Evolutionary conservation across 805 yeast species (phyloP), one percentile per base, ranked within the genome.

Genomic region (Metschnikowia shivogae): DNA sequence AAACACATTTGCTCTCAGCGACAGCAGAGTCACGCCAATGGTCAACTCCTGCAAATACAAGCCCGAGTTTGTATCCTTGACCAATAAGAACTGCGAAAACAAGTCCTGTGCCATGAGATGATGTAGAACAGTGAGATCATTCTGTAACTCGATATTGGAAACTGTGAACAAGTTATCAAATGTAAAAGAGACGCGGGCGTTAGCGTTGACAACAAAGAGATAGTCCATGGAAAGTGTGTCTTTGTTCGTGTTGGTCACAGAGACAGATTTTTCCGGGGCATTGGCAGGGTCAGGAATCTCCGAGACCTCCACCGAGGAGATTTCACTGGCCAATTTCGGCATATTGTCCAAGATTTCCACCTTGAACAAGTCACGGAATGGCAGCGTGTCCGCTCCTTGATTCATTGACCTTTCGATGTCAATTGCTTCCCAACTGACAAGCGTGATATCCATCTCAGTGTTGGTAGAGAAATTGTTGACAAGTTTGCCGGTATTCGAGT

Each of bases 401-500:
- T 37, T 19, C 5, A 41, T 32, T 2, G 49, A 39, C 19, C 9
- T 14, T 2, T 37, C 41, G 3, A 46, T 28, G 22, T 47, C 46
- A 14, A 49, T 40, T 3, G 49, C 46, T 27, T 46, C 37, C 60
- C 60, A 55, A 43, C 51, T 53, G 35, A 50, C 44, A 19, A 51
- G 48, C 4, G 61, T 49, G 27, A 51, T 51, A 12, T 53, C 48
- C 26, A 42, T 36, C 4, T 34, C 43, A 13, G 46, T 45, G 14
- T 50, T 54, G 17, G 63, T 56, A 19, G 58, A 49, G 17, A 54
- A 47, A 26, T 48, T 49, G 31, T 62, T 61, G 28, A 74, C 50
- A 22, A 68, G 56, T n/a, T 63, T 64, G 1, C 83, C 82, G 14
- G 62, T 71, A 45, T 72, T 69, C 5, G 77, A 68, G 47, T 73